A percentile compares a stretch with the other conserved stretches of the same genome.
These are phyloP conservation scores for Tillandsia fasciculata DNA, from an alignment of 176 grass and related monocot genomes.

Conservation along the genomic window DNA sequence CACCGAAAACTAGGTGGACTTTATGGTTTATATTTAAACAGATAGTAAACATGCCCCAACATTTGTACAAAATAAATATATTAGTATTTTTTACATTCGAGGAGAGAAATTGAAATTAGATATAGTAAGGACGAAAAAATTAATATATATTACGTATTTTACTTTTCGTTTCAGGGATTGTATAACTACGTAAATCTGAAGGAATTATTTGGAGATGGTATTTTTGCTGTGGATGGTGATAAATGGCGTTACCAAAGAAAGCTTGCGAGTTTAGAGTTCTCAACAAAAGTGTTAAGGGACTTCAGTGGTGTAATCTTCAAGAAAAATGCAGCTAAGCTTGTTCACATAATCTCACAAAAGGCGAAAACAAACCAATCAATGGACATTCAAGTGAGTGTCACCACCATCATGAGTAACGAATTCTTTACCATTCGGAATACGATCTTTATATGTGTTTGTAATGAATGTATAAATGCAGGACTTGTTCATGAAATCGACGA, in stretches of 20 bases:
- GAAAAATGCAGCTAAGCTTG: slow-evolving; percentile 37
- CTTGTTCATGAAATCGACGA: slow-evolving; percentile 39
- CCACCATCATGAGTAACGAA: background rate
- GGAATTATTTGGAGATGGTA: slow-evolving; percentile 54
- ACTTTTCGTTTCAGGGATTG: slow-evolving; percentile 10
- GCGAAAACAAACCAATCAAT: background rate
- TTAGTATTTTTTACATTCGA: too few species aligned
- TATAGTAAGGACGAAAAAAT: too few species aligned
- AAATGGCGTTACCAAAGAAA: slow-evolving; percentile 57
- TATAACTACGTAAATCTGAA: slow-evolving; percentile 33
- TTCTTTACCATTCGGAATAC: too few species aligned
- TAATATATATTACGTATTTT: background rate
- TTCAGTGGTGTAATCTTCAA: slow-evolving; percentile 47
- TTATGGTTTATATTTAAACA: too few species aligned
- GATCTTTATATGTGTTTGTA: too few species aligned
- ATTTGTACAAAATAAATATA: too few species aligned
- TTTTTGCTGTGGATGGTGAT: slow-evolving; percentile 56
- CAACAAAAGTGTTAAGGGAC: slow-evolving; percentile 39
- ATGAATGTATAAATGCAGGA: slow-evolving; percentile 7
- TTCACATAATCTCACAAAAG: slow-evolving; percentile 8
- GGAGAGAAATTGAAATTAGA: too few species aligned
- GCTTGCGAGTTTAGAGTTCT: slow-evolving; percentile 59
- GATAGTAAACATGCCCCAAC: too few species aligned
- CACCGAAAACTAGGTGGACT: too few species aligned
- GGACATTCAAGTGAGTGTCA: slow-evolving; percentile 37